Base-by-base conservation (phyloP, 2,329 filamentous ascomycete genomes). In the Colletotrichum sp. region DNA sequence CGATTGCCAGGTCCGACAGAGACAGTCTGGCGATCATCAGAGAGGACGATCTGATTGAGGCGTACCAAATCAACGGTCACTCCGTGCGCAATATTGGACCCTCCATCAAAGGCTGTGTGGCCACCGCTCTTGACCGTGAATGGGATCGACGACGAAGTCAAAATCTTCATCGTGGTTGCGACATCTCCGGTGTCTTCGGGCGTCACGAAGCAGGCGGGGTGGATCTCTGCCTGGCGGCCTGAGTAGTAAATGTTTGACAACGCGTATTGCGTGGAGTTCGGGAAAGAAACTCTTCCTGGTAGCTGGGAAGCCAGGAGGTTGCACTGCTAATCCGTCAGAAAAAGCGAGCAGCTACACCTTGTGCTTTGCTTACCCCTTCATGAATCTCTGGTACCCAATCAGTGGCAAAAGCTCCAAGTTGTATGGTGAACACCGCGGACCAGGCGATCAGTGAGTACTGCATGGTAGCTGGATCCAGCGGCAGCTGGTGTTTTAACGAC, bases 81-180 rank as follows among this genome's bases (percentile, higher is more conserved):
- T 16, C 87, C 84, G 16, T 77, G 77, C 7, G 81, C 77, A 71
- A 84, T 84, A 78, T 84, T 90, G 8, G 87, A 86, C 3, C 84
- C 83, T 5, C 84, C 85, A 0, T 84, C 80, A 74, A 87, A 88
- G 4, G 86, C 82, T 3, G 85, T 86, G 80, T 91, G 89, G 1
- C 90, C 89, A n/a, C 89, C 89, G 59, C 85, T 83, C 48, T 88
- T 88, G 74, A 89, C 84, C 4, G 89, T 85, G 80, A 92, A 91
- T 1, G 77, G 79, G 67, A 75, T 78, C 9, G 21, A n/a, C 2
- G 61, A 26, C 21, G 68, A 14, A 67, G 77, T 77, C 24, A 83
- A 71, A 16, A 75, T 32, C 36, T 76, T 75, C 64, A 85, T 59
- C 2, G 77, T 76, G 4, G 52, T 64, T 5, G 83, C 80, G 30